Evolutionary conservation across 352 stramenopile genomes (phyloP), one percentile per base, ranked within the genome.

Genomic region (Globisporangium viniferum): DNA sequence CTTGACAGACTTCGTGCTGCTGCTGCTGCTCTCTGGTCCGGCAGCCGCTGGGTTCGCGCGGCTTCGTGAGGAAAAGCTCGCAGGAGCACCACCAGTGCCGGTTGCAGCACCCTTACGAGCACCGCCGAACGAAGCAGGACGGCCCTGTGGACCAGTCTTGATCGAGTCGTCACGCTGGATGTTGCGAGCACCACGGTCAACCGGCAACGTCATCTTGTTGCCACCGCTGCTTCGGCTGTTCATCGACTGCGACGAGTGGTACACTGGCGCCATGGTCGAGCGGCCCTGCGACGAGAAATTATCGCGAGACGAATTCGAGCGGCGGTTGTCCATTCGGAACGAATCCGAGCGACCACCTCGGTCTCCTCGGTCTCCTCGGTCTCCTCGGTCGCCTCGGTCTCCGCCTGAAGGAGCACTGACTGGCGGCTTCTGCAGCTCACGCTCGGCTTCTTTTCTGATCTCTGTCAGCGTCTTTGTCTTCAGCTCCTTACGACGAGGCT

Each of bases 391-490:
- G 2, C 39, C 60, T 27, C 60, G 20, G 29, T 72, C 68, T 10
- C 77, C 68, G 58, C 78, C 75, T 14, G 73, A 79, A 35, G 84
- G 82, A 2, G 76, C 74, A 64, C 81, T 90, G n/a, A 66, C 74
- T 15, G 79, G 82, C 31, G 84, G 76, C n/a, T 81, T 80, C 63
- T 83, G 81, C 22, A 87, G 78, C 58, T 94, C 86, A 41, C 84
- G 81, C 75, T 98, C 93, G 29, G 91, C 87, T 77, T 98, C 93
- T 72, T 98, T 98, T 41, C 92, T 90, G 57, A 98, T 98, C 73
- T 99, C 94, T 39, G 86, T 93, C 61, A 99, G 73, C 10, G 94
- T 98, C 75, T 98, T 98, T 35, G 94, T 90, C 75, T 97, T 98
- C 57, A 98, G 86, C 68, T 98, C 88, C 75, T 98, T 96, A n/a